A percentile compares a stretch with the other conserved stretches of the same genome.
Evolutionary conservation across 1,139 yeast genomes (phyloP).

Genomic region (Taphrina sp.): DNA sequence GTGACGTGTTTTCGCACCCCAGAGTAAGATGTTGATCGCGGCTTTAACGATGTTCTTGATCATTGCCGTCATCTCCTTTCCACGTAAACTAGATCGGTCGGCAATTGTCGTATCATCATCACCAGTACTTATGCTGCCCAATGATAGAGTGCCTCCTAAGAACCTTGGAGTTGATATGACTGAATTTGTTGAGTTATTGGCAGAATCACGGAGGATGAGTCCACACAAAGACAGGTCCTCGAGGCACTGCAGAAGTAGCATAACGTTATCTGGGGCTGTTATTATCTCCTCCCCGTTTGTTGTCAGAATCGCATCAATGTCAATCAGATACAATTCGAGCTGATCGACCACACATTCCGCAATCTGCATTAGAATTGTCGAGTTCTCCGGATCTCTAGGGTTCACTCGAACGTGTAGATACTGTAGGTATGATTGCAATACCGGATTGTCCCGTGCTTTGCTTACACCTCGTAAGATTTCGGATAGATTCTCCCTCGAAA

Average conservation of each 20-base stretch:
- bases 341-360: constrained; percentile 10
- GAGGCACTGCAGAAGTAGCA: neutral
- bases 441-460: constrained; percentile 6
- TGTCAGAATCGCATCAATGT: constrained; percentile 7
- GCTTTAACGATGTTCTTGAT: neutral
- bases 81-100: no score
- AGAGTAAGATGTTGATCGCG: constrained; percentile 2
- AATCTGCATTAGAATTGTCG: neutral
- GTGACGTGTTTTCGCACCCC: neutral
- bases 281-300: neutral
- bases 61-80: no score
- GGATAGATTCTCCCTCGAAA: no score
- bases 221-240: neutral
- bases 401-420: neutral
- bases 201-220: neutral
- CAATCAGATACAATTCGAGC: constrained; percentile 4
- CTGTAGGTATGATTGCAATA: constrained; percentile 3
- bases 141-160: neutral
- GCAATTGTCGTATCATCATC: neutral
- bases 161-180: neutral
- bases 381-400: neutral
- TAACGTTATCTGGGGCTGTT: constrained; percentile 11
- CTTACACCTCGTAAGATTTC: no score
- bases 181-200: neutral
- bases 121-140: neutral